Conservation (phyloP, 768 basidiomycete genomes). For the Flagelloscypha sp. region DNA sequence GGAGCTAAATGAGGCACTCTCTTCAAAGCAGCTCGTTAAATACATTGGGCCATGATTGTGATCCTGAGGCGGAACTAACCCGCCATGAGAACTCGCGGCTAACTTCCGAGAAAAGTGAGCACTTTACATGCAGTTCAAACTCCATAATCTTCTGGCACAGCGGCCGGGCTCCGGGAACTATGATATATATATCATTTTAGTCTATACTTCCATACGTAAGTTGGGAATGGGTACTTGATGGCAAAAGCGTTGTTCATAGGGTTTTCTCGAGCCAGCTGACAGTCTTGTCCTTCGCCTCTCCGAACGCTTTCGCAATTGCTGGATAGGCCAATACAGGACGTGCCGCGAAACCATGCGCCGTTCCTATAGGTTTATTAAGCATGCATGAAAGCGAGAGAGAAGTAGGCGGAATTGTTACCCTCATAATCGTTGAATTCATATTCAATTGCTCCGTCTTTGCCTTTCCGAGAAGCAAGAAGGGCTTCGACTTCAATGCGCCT, state of each 20-base stretch:
- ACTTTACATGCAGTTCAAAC: too few species aligned
- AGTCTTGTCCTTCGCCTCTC: constrained; percentile 32
- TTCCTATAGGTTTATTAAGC: constrained; percentile 23
- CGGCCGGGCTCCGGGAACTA: too few species aligned
- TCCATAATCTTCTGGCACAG: too few species aligned
- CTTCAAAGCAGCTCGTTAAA: too few species aligned
- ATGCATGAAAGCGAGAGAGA: background rate
- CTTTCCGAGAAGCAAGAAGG: constrained; percentile 21
- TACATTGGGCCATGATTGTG: too few species aligned
- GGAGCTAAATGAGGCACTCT: too few species aligned
- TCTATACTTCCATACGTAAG: too few species aligned
- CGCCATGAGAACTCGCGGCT: too few species aligned
- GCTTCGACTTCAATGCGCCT: constrained; percentile 21
- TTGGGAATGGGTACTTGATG: too few species aligned
- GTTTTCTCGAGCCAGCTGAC: constrained; percentile 23
- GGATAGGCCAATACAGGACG: constrained; percentile 35
- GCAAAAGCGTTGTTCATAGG: background rate
- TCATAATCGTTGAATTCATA: constrained; percentile 30
- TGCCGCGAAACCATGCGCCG: constrained; percentile 39
- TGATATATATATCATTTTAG: too few species aligned
- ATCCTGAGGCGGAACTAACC: too few species aligned
- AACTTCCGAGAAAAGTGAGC: too few species aligned
- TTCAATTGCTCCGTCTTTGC: constrained; percentile 18
- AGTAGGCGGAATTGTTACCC: constrained; percentile 14
- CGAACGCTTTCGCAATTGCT: constrained; percentile 35